Conservation (phyloP, 2,329 filamentous ascomycete genomes). For the Botryosphaeria agaves region DNA sequence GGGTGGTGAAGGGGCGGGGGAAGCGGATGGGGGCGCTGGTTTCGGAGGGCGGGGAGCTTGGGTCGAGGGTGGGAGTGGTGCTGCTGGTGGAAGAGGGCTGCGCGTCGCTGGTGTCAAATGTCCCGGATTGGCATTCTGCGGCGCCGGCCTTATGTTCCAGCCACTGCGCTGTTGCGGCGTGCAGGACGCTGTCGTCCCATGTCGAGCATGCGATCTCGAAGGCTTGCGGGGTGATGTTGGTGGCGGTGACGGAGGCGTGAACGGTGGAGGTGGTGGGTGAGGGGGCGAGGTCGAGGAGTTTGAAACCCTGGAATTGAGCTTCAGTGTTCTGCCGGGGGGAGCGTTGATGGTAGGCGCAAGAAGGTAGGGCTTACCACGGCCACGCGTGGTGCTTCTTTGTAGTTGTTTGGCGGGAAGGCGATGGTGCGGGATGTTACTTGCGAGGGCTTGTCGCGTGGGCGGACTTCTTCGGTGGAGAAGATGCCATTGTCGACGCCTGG, state of each 20-base stretch:
- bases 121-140: slow-evolving; percentile 11
- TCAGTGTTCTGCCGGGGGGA: too few relatives aligned
- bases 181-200: slow-evolving; percentile 9
- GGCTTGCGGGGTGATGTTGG: slow-evolving; percentile 7
- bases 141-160: slow-evolving; percentile 13
- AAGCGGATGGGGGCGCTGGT: slow-evolving; percentile 8
- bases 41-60: slow-evolving; percentile 6
- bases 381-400: slow-evolving; percentile 11
- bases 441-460: slow-evolving; percentile 5
- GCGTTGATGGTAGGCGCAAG: too few relatives aligned
- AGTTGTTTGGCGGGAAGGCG: slow-evolving; percentile 9
- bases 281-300: slow-evolving; percentile 9
- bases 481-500: slow-evolving; percentile 11
- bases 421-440: slow-evolving; percentile 8
- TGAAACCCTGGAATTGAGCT: too few relatives aligned
- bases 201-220: slow-evolving; percentile 11
- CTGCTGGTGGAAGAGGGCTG: not conserved
- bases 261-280: slow-evolving; percentile 6
- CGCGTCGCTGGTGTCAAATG: slow-evolving; percentile 10
- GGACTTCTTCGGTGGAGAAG: slow-evolving; percentile 12
- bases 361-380: too few relatives aligned
- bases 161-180: slow-evolving; percentile 10
- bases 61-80: too few relatives aligned
- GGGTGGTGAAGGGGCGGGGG: slow-evolving; percentile 7
- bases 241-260: slow-evolving; percentile 11